Evolutionary conservation across 2,329 filamentous ascomycete species (phyloP).

Genomic region (Paraphaeosphaeria sporulosa): DNA sequence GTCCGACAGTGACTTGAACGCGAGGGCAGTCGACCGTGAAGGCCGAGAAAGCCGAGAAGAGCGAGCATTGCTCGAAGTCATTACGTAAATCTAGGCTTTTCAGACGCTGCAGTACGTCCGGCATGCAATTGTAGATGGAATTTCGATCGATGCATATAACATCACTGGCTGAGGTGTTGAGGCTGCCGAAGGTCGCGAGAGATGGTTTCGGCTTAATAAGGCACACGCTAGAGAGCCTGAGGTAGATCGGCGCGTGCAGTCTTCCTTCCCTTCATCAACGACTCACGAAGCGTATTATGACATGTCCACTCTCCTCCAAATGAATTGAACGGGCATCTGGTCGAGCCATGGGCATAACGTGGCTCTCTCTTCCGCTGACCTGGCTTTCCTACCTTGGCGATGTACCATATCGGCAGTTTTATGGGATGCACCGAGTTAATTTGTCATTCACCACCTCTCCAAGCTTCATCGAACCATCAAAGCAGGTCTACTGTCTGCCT

Average conservation of each 20-base stretch:
- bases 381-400: background rate
- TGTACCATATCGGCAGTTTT: background rate
- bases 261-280: background rate
- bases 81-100: too few relatives aligned
- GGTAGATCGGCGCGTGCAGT: background rate
- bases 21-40: background rate
- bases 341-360: background rate
- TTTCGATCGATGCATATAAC: background rate
- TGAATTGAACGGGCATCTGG: background rate
- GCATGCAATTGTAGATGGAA: background rate
- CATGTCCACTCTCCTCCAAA: background rate
- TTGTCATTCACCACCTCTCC: slow-evolving; percentile 5
- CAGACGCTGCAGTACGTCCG: too few relatives aligned
- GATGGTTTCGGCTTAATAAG: background rate
- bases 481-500: background rate
- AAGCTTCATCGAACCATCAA: background rate
- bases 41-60: slow-evolving; percentile 7
- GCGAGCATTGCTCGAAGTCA: background rate
- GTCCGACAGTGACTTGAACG: background rate
- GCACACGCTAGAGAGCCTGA: background rate
- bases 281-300: background rate
- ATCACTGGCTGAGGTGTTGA: background rate
- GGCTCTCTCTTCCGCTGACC: background rate
- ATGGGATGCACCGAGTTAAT: background rate
- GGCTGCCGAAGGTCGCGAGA: background rate